A percentile compares a stretch with the other conserved stretches of the same genome.
Conservation (phyloP, 345 rosid genomes). For the Eucalyptus sp. region DNA sequence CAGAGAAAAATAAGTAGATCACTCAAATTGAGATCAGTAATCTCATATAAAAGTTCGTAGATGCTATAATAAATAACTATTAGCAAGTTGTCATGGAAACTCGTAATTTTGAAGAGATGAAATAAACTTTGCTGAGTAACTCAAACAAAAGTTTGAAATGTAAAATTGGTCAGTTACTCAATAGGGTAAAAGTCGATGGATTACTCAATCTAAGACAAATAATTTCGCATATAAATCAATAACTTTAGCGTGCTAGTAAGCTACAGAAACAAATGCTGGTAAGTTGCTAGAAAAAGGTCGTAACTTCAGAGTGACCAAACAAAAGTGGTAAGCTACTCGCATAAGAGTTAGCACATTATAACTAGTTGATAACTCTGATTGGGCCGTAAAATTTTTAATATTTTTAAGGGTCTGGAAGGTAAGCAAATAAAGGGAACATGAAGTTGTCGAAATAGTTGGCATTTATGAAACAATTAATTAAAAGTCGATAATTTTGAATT, state of each 20-base stretch:
- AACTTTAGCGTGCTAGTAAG: not conserved
- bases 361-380: fast-evolving
- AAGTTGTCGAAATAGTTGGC: not conserved
- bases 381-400: not conserved
- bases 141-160: fast-evolving
- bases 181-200: fast-evolving
- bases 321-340: not conserved
- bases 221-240: not conserved
- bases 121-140: not conserved
- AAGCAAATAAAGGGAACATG: not conserved
- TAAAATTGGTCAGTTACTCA: not conserved
- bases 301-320: not conserved
- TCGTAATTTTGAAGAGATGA: not conserved
- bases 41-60: not conserved
- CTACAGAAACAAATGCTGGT: not conserved
- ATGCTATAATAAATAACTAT: not conserved
- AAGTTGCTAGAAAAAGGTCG: not conserved
- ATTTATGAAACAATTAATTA: not conserved
- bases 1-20: fast-evolving
- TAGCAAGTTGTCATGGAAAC: not conserved
- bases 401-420: fast-evolving
- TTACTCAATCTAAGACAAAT: not conserved
- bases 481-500: fast-evolving
- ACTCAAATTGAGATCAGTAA: not conserved
- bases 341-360: not conserved